These are phyloP conservation scores for Plasmodium berghei DNA, from an alignment of 169 alveolate species.

Conservation along the genomic window DNA sequence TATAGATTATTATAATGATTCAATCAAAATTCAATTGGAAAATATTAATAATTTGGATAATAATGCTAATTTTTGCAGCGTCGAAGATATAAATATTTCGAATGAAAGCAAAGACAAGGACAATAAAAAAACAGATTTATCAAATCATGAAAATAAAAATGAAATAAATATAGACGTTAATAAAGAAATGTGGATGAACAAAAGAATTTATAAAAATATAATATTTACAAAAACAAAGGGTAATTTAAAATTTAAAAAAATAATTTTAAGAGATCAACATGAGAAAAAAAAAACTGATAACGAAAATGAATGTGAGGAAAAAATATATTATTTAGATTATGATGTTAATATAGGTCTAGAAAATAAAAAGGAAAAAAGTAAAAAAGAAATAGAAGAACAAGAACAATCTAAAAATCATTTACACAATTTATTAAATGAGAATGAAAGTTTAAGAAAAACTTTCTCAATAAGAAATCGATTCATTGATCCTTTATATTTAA, in stretches of 20 bases:
- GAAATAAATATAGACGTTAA: neutral
- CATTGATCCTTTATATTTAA: slow-evolving; percentile 83
- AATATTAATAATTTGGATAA: slow-evolving; percentile 1
- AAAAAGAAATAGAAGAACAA: slow-evolving; percentile 40
- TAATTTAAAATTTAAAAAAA: slow-evolving; percentile 33
- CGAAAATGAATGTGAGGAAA: slow-evolving; percentile 11
- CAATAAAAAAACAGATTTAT: neutral
- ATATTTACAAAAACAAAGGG: slow-evolving; percentile 50
- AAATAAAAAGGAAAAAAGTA: slow-evolving; percentile 15
- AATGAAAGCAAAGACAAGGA: neutral
- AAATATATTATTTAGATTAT: slow-evolving; percentile 56
- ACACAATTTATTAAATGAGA: slow-evolving; percentile 46
- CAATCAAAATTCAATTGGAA: neutral
- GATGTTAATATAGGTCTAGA: slow-evolving; percentile 71
- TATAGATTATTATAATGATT: neutral
- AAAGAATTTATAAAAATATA: slow-evolving; percentile 41
- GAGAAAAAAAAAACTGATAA: slow-evolving; percentile 5
- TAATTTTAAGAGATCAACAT: slow-evolving; percentile 22
- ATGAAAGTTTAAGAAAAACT: slow-evolving; percentile 52
- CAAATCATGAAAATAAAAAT: slow-evolving; percentile 5
- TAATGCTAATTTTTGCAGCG: neutral
- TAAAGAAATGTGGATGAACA: slow-evolving; percentile 11
- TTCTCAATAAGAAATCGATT: slow-evolving; percentile 80
- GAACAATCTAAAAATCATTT: slow-evolving; percentile 49
- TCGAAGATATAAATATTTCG: neutral